Conservation (phyloP, 1,139 yeast genomes). For the Hyphopichia wangnamkhiaoensis region DNA sequence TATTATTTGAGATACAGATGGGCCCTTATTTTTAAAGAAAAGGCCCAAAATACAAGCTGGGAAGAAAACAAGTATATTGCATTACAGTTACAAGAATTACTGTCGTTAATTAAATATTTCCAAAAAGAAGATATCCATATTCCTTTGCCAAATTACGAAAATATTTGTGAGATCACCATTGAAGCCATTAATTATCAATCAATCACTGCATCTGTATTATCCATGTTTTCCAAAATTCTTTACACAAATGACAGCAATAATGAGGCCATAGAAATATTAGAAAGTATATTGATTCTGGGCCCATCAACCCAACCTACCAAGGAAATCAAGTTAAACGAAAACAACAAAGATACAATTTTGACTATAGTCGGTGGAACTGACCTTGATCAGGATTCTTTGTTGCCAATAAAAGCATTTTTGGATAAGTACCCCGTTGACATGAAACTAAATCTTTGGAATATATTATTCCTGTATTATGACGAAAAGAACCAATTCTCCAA, state of each 20-base stretch:
- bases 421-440: conserved; percentile 64
- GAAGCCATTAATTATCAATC: conserved; percentile 59
- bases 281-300: conserved; percentile 44
- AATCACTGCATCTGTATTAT: conserved; percentile 65
- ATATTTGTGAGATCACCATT: conserved; percentile 59
- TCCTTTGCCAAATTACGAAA: conserved; percentile 48
- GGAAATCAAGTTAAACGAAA: conserved; percentile 2
- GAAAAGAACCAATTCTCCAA: conserved; percentile 37
- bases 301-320: background rate
- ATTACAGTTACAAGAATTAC: conserved; percentile 23
- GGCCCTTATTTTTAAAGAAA: conserved; percentile 34
- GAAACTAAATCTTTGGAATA: conserved; percentile 73
- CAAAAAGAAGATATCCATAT: conserved; percentile 10
- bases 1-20: conserved; percentile 28
- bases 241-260: conserved; percentile 35
- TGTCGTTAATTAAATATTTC: conserved; percentile 10
- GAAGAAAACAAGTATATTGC: conserved; percentile 30
- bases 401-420: conserved; percentile 61
- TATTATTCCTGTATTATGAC: conserved; percentile 63
- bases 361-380: conserved; percentile 5
- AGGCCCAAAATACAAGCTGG: conserved; percentile 32
- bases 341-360: conserved; percentile 3
- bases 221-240: conserved; percentile 63
- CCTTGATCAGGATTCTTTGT: conserved; percentile 23
- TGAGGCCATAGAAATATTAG: conserved; percentile 56